phyloP scores from a whole-genome alignment of 2,329 filamentous ascomycete genomes.

The Fusarium sp. region DNA sequence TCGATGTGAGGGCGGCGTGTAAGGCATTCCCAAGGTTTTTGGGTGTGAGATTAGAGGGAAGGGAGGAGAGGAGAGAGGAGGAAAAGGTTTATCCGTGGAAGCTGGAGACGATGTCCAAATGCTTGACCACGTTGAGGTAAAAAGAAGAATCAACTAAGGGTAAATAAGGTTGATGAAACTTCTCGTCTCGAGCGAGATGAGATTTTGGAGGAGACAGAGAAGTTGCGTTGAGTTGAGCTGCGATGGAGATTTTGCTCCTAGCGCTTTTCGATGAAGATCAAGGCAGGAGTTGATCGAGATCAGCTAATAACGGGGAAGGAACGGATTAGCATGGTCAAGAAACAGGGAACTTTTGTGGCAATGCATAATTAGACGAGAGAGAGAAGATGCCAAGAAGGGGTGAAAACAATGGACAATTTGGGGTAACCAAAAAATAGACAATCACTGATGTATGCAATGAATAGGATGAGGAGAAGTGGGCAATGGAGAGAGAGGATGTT shows the following conservation, averaged over 20 bases:
- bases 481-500: not conserved
- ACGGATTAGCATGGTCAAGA: conserved; percentile 39
- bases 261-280: conserved; percentile 38
- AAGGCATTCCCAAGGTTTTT: conserved; percentile 76
- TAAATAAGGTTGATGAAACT: conserved; percentile 15
- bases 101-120: conserved; percentile 26
- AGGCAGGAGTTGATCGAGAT: conserved; percentile 32
- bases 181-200: conserved; percentile 22
- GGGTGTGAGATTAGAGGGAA: conserved; percentile 27
- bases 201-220: conserved; percentile 10
- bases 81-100: conserved; percentile 40
- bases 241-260: conserved; percentile 21
- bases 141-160: conserved; percentile 13
- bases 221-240: not conserved
- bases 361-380: conserved; percentile 15
- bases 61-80: conserved; percentile 6
- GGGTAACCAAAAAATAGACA: not conserved
- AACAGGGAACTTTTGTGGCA: conserved; percentile 27
- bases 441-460: not conserved
- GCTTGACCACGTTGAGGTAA: conserved; percentile 37
- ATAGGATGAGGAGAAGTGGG: not conserved
- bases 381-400: not conserved
- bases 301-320: conserved; percentile 38
- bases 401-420: not conserved
- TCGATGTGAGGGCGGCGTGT: conserved; percentile 80